Evolutionary conservation across 495 filamentous ascomycete species (phyloP), one percentile per base, ranked within the genome.

Genomic region (Rhypophila decipiens): DNA sequence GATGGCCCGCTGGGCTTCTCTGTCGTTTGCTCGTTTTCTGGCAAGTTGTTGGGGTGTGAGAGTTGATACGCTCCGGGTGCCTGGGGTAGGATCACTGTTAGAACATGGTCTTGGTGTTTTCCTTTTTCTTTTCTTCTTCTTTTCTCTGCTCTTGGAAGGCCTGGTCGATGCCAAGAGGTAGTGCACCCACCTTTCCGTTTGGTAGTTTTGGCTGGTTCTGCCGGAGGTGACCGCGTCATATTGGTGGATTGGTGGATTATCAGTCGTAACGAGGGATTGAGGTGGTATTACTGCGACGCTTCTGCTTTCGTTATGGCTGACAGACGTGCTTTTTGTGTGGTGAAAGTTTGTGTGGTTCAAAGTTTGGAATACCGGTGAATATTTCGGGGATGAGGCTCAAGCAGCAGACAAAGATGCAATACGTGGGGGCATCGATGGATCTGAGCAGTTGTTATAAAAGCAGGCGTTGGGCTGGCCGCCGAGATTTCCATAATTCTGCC

Each of bases 1-100:
- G 48, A 94, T 95, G 15, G 86, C 87, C 41, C 86, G 79, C 63
- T 95, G 89, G 15, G 89, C 89, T 65, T 90, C 86, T 34, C 89
- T 79, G 60, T 95, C 89, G 64, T 94, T 94, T 58, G 86, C 87
- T 46, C 89, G 77, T 66, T 95, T 95, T 58, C 84, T 79, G 5
- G 77, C 82, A 39, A 87, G 70, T 59, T 88, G 84, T 20, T 81
- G 75, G n/a, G 80, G 78, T 11, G 82, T 85, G 50, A 88, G 76
- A 48, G 82, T 87, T 43, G 83, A 80, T 17, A 89, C 84, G 33
- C 83, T 83, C 46, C 85, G 72, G 21, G 79, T 76, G n/a, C 77
- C 82, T 75, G 42, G 19, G 44, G 19, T 17, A 34, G 13, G 11
- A 37, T 46, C 51, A 44, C 47, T 22, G 38, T 12, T 47, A 17